Base-by-base conservation (phyloP, 495 filamentous ascomycete genomes). In the Penicillium longicatenatum region DNA sequence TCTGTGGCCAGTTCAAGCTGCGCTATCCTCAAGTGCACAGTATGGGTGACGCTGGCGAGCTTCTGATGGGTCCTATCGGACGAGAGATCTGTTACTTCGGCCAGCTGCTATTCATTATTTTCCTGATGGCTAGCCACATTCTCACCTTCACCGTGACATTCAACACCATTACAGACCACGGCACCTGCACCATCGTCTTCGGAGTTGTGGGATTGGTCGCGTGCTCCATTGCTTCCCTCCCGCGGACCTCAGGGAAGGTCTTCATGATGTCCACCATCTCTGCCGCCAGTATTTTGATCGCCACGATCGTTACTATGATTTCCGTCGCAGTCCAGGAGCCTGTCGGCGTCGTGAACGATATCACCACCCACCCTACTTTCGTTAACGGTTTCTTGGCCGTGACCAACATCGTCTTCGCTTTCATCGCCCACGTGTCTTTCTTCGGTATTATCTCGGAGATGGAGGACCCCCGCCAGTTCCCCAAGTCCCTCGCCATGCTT, bases 371-470 rank as follows among this genome's bases (percentile, higher is more conserved):
- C 24, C 49, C 63, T 20, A 61, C 29, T 29, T 52, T 68, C 21
- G 24, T 44, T 19, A 54, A 66, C 5, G 77, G 69, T 16, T 67
- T 92, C 64, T 79, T 87, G 44, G 86, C 85, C 7, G 80, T 89
- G 33, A 84, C 83, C 57, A 91, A 91, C 72, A 89, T 92, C 45
- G 82, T 89, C 52, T 89, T 93, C 58, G 88, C 89, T 35, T 76
- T 83, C 54, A 79, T 87, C 74, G 75, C 87, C 54, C 80, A 89
- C 73, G 75, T 88, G 61, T 79, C 86, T 56, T 86, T 89, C 71
- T 89, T 92, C 76, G 81, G 77, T 49, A 88, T 93, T 72, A 87
- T 89, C 68, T 84, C 86, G 37, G 89, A 93, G 66, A 84, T 92
- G 77, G 82, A 86, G 62, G 82, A 84, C 0, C 87, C 87, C 0